Evolutionary conservation across 75 land plant species (phyloP).

Genomic region (Gnetum montanum): DNA sequence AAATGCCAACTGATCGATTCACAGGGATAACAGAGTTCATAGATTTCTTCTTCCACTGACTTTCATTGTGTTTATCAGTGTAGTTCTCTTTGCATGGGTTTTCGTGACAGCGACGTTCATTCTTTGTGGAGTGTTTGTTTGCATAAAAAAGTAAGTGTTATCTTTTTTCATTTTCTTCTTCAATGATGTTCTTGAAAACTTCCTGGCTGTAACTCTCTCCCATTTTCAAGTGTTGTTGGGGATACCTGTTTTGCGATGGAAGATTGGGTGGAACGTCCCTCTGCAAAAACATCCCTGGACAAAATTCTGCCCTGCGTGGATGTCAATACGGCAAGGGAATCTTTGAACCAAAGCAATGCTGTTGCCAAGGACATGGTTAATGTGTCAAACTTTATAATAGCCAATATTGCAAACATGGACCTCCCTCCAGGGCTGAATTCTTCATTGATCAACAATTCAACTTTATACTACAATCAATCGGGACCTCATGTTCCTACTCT

Average conservation of each 20-base stretch:
- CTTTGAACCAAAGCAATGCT: constrained; percentile 33
- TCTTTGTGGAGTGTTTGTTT: constrained; percentile 2
- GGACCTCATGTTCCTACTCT: constrained; percentile 55
- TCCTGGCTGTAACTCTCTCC: background rate
- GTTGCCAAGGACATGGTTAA: constrained; percentile 19
- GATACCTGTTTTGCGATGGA: constrained; percentile 86
- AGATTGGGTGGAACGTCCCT: constrained; percentile 65
- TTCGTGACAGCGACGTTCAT: constrained; percentile 3
- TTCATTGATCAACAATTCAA: background rate
- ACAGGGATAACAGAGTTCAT: no score
- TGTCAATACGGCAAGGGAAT: constrained; percentile 41
- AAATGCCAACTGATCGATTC: no score
- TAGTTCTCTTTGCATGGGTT: constrained; percentile 3
- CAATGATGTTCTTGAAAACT: background rate
- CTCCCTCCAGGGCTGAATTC: no score
- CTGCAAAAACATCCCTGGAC: constrained; percentile 45
- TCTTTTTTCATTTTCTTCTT: background rate
- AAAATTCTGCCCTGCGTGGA: constrained; percentile 74
- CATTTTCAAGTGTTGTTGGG: constrained; percentile 45
- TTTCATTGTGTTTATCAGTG: background rate
- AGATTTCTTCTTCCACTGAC: background rate
- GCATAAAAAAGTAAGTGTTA: constrained; percentile 1
- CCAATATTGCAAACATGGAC: constrained; percentile 29
- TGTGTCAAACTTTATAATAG: constrained; percentile 35
- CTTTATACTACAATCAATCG: constrained; percentile 56